Evolutionary conservation across 768 basidiomycete genomes (phyloP).

Genomic region (Mrakia frigida): DNA sequence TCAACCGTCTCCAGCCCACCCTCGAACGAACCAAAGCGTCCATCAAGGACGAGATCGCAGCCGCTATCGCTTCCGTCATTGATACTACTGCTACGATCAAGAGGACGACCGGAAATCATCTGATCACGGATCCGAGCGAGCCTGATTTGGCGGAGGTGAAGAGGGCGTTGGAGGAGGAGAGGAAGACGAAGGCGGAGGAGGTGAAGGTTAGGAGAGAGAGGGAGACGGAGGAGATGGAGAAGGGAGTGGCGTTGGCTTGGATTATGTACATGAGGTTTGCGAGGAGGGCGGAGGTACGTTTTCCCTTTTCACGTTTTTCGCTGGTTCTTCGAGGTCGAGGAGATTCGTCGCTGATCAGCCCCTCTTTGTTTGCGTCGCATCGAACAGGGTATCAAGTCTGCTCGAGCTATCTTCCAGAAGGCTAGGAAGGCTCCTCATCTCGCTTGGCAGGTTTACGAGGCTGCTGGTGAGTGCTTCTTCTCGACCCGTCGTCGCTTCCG

Average conservation of each 20-base stretch:
- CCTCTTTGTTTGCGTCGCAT: not conserved
- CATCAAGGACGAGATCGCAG: conserved; percentile 36
- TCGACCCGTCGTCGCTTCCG: not conserved
- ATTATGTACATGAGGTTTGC: conserved; percentile 89
- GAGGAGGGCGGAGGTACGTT: conserved; percentile 63
- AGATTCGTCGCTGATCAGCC: not conserved
- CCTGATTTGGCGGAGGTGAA: conserved; percentile 46
- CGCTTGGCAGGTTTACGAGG: conserved; percentile 89
- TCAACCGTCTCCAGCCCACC: conserved; percentile 55
- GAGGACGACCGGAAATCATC: not conserved
- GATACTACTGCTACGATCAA: conserved; percentile 10
- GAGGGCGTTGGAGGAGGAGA: conserved; percentile 39
- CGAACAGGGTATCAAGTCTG: conserved; percentile 62
- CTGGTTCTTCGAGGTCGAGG: not conserved
- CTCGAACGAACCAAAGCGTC: conserved; percentile 40
- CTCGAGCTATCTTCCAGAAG: conserved; percentile 70
- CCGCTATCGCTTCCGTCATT: not conserved
- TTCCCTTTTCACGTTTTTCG: not conserved
- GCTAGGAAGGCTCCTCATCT: conserved; percentile 58
- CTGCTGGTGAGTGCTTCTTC: conserved; percentile 60
- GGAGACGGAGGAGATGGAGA: conserved; percentile 54
- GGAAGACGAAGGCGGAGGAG: conserved; percentile 40
- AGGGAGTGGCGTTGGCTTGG: conserved; percentile 66
- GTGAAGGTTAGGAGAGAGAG: conserved; percentile 39
- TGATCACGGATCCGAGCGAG: not conserved